A percentile compares a stretch with the other conserved stretches of the same genome.
phyloP scores from a whole-genome alignment of 2,329 filamentous ascomycete genomes.

The Ceratocystis cacaofunesta region DNA sequence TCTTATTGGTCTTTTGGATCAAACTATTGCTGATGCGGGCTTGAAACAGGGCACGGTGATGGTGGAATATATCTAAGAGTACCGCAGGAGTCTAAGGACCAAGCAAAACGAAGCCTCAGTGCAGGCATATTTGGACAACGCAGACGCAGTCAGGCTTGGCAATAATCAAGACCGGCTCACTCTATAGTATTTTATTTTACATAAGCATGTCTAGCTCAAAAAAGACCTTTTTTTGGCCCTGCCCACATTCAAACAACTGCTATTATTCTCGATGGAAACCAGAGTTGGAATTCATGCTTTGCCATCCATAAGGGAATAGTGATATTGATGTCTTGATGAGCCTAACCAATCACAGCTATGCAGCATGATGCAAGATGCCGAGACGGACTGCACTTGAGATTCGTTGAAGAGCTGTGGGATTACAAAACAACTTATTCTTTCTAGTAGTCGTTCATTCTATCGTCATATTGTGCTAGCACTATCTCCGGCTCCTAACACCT shows the following conservation, averaged over 20 bases:
- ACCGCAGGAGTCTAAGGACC: background rate
- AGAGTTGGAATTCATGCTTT: background rate
- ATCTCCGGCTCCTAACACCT: too few species aligned
- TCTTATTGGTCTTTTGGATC: constrained; percentile 58
- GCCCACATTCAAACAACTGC: background rate
- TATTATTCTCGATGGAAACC: background rate
- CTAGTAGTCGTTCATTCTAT: background rate
- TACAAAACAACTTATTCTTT: background rate
- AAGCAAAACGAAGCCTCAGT: background rate
- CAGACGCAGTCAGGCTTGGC: too few species aligned
- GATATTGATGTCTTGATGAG: background rate
- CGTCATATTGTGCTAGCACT: too few species aligned
- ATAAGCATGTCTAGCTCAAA: background rate
- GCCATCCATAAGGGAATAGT: background rate
- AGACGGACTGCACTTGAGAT: background rate
- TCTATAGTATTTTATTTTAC: too few species aligned
- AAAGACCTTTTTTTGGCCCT: too few species aligned
- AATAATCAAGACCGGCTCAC: too few species aligned
- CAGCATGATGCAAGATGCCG: background rate
- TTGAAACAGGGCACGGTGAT: constrained; percentile 89
- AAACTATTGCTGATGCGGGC: constrained; percentile 64
- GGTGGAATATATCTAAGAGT: constrained; percentile 69
- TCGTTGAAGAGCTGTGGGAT: background rate
- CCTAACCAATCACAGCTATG: background rate
- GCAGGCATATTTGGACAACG: background rate